phyloP scores from a whole-genome alignment of 2,329 filamentous ascomycete genomes.

The Lasiodiplodia hormozganensis region DNA sequence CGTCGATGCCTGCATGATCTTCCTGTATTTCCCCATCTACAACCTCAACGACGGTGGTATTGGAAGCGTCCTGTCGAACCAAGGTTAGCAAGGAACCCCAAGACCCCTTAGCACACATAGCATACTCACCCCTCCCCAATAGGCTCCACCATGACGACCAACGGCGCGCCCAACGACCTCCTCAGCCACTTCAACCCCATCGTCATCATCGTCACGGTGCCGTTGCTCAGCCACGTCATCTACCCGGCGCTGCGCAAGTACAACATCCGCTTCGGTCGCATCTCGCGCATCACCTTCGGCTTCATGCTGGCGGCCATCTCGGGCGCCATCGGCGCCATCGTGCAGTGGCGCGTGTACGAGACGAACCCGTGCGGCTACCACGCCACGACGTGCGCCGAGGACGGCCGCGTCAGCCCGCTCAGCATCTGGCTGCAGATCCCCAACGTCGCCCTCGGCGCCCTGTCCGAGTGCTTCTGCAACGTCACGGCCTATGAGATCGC shows the following conservation, averaged over 20 bases:
- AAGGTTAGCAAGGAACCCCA: constrained; percentile 8
- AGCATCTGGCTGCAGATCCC: constrained; percentile 54
- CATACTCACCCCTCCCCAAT: background rate
- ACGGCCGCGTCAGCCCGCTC: constrained; percentile 47
- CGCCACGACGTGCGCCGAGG: constrained; percentile 46
- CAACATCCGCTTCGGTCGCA: constrained; percentile 56
- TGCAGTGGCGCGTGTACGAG: constrained; percentile 57
- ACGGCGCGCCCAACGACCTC: constrained; percentile 60
- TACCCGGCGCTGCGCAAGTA: constrained; percentile 54
- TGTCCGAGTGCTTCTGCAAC: constrained; percentile 52
- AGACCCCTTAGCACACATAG: background rate
- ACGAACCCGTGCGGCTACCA: constrained; percentile 53
- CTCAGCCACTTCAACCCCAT: constrained; percentile 60
- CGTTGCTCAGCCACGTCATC: constrained; percentile 56
- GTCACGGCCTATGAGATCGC: constrained; percentile 55
- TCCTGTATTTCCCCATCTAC: constrained; percentile 50
- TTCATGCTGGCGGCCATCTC: constrained; percentile 58
- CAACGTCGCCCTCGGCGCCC: constrained; percentile 45
- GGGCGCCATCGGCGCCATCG: constrained; percentile 47
- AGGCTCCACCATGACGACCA: constrained; percentile 49
- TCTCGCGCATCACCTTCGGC: constrained; percentile 60
- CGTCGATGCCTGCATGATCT: constrained; percentile 44
- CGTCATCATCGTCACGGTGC: constrained; percentile 56
- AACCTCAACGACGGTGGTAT: constrained; percentile 56
- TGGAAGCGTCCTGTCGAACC: constrained; percentile 48